These are phyloP conservation scores for Hevea brasiliensis DNA, from an alignment of 345 rosid species.

Conservation along the genomic window DNA sequence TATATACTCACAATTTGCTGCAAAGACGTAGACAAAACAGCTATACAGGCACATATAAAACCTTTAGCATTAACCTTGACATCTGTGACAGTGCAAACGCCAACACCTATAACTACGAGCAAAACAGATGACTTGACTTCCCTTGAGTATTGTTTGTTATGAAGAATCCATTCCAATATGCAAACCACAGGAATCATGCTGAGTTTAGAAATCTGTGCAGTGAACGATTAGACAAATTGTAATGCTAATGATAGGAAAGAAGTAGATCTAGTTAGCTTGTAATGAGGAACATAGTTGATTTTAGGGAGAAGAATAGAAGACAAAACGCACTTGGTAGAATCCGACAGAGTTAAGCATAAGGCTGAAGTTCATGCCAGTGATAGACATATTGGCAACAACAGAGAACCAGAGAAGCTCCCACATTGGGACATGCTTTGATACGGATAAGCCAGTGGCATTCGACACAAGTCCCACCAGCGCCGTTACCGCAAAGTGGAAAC, in stretches of 20 bases:
- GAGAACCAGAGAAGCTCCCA: conserved; percentile 99
- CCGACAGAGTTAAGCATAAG: conserved; percentile 97
- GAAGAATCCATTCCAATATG: conserved; percentile 91
- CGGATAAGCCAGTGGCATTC: conserved; percentile 79
- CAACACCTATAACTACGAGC: conserved; percentile 90
- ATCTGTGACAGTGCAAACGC: conserved; percentile 93
- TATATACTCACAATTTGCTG: conserved; percentile 96
- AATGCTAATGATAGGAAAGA: background rate
- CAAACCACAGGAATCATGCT: conserved; percentile 98
- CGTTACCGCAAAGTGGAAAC: conserved; percentile 86
- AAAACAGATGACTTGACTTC: conserved; percentile 76
- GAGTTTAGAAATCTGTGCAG: conserved; percentile 74
- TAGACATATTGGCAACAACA: conserved; percentile 74
- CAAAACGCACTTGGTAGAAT: conserved; percentile 64
- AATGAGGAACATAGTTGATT: no score
- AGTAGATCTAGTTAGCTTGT: background rate
- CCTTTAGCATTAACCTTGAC: conserved; percentile 94
- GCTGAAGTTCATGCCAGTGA: conserved; percentile 87
- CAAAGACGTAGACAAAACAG: conserved; percentile 78
- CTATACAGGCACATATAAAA: conserved; percentile 80
- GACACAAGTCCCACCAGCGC: conserved; percentile 85
- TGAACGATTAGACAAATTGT: background rate
- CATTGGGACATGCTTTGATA: conserved; percentile 73
- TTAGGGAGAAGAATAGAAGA: background rate
- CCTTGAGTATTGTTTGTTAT: conserved; percentile 70